A percentile compares a stretch with the other conserved stretches of the same genome.
phyloP scores from a whole-genome alignment of 139 green algal genomes.

The Picochlorum sp. region DNA sequence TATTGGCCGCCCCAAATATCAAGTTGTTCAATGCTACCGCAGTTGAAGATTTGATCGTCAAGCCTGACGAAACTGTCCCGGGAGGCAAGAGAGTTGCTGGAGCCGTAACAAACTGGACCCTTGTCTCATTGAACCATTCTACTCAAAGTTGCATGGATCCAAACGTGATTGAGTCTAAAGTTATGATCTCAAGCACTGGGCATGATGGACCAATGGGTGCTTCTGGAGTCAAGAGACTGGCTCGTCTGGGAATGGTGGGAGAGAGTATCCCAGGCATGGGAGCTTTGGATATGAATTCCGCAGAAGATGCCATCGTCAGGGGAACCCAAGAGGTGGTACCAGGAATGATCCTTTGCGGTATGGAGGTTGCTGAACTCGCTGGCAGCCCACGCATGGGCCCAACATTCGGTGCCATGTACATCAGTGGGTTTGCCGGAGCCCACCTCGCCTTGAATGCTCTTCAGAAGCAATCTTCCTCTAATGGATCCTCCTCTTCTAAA shows the following conservation, averaged over 20 bases:
- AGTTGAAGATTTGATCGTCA: constrained; percentile 60
- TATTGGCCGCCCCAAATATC: constrained; percentile 83
- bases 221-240: constrained; percentile 81
- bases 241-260: constrained; percentile 77
- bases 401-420: constrained; percentile 95
- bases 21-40: constrained; percentile 94
- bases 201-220: constrained; percentile 96
- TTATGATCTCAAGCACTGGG: constrained; percentile 85
- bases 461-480: neutral
- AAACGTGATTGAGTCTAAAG: constrained; percentile 82
- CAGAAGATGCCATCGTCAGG: constrained; percentile 68
- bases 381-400: constrained; percentile 86
- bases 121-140: constrained; percentile 93
- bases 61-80: constrained; percentile 21
- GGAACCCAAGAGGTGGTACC: constrained; percentile 83
- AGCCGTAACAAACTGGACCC: constrained; percentile 97
- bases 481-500: too few species aligned
- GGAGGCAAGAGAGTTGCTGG: constrained; percentile 57
- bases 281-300: constrained; percentile 94
- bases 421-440: constrained; percentile 83
- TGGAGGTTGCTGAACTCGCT: constrained; percentile 80
- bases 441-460: constrained; percentile 81
- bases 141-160: constrained; percentile 97
- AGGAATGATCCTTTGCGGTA: constrained; percentile 91
- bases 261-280: constrained; percentile 73